These are phyloP conservation scores for Ramalina peruviana DNA, from an alignment of 495 filamentous ascomycete species.

Conservation along the genomic window DNA sequence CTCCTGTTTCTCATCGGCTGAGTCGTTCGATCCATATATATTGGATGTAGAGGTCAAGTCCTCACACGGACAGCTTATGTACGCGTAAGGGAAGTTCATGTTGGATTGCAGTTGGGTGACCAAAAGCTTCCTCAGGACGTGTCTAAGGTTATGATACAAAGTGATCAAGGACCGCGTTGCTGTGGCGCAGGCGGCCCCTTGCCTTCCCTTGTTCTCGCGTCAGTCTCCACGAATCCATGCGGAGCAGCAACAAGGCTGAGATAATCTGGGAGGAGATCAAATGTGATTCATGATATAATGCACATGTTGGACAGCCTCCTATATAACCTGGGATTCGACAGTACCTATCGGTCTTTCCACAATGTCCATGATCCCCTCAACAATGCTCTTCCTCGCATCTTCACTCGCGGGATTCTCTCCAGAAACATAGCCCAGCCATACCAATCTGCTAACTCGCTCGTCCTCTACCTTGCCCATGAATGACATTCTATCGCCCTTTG, in stretches of 20 bases:
- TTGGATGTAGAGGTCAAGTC: constrained; percentile 25
- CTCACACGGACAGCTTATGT: constrained; percentile 83
- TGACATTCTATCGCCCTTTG: constrained; percentile 22
- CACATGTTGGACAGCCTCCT: background rate
- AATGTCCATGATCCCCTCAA: constrained; percentile 76
- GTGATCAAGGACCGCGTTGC: too few relatives aligned
- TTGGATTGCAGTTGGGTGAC: background rate
- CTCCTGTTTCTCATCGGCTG: constrained; percentile 27
- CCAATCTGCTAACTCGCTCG: constrained; percentile 60
- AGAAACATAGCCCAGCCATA: constrained; percentile 85
- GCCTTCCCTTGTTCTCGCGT: too few relatives aligned
- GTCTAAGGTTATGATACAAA: too few relatives aligned
- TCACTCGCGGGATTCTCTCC: constrained; percentile 82
- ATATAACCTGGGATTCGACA: constrained; percentile 57
- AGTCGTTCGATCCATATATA: background rate
- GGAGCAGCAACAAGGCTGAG: too few relatives aligned
- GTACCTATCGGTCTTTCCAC: constrained; percentile 83
- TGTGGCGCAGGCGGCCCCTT: too few relatives aligned
- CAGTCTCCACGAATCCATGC: too few relatives aligned
- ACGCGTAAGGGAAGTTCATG: constrained; percentile 65
- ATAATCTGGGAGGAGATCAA: too few relatives aligned
- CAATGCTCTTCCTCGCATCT: constrained; percentile 61
- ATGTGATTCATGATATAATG: background rate
- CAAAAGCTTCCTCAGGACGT: background rate
- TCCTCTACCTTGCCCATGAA: constrained; percentile 58